Percentiles rank a stretch among this genome's conserved stretches.
phyloP scores from a whole-genome alignment of 208 protist genomes.

The Leishmania braziliensis region DNA sequence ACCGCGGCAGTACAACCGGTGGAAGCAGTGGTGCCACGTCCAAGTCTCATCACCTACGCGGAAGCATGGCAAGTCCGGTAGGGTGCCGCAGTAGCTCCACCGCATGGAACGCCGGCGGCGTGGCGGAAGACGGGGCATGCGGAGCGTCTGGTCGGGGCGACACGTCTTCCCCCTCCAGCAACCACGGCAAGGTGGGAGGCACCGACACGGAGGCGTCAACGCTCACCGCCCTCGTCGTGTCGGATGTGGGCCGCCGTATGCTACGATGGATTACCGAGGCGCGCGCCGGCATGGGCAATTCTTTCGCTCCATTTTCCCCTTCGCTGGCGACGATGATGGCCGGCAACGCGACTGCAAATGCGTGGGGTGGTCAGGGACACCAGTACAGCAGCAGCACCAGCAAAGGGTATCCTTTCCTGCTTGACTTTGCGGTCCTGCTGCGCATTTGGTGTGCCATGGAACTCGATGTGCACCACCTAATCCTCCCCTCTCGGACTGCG shows the following conservation, averaged over 20 bases:
- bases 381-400: background rate
- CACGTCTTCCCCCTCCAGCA: background rate
- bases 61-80: background rate
- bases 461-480: conserved; percentile 31
- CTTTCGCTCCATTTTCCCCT: background rate
- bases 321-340: background rate
- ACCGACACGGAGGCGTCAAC: background rate
- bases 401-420: conserved; percentile 19
- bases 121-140: background rate
- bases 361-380: background rate
- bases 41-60: background rate
- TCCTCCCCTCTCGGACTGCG: conserved; percentile 23
- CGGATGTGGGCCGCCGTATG: conserved; percentile 15
- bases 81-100: background rate
- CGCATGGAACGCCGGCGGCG: background rate
- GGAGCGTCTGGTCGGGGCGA: background rate
- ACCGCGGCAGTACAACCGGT: background rate
- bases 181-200: background rate
- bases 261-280: conserved; percentile 24
- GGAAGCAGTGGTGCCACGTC: background rate
- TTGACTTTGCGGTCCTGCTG: conserved; percentile 31
- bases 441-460: conserved; percentile 27
- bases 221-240: conserved; percentile 26
- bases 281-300: background rate
- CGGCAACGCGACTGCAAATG: background rate